Percentiles rank a stretch among this genome's conserved stretches.
phyloP scores from a whole-genome alignment of 371 early-diverging fungal genomes.

The Syncephalis fuscata region DNA sequence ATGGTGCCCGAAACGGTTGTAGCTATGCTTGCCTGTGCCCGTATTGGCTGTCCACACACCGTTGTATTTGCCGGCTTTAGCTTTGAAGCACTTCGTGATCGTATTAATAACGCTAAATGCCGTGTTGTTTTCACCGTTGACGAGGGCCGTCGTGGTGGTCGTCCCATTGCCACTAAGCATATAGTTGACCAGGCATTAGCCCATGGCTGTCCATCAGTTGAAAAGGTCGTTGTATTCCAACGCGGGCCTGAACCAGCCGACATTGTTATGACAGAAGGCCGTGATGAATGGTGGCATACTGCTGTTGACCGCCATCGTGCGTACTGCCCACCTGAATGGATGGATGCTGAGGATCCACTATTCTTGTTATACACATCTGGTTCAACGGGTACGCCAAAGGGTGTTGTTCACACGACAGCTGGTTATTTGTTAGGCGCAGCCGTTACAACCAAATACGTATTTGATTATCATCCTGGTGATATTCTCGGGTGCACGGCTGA shows the following conservation, averaged over 20 bases:
- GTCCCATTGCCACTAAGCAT: constrained; percentile 71
- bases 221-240: constrained; percentile 74
- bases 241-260: constrained; percentile 63
- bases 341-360: constrained; percentile 88
- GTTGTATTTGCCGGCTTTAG: constrained; percentile 94
- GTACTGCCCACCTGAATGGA: constrained; percentile 62
- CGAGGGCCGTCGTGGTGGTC: constrained; percentile 80
- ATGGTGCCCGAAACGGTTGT: constrained; percentile 91
- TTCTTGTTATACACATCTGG: constrained; percentile 96
- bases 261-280: constrained; percentile 35
- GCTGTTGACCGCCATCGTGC: constrained; percentile 51
- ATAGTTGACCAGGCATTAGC: constrained; percentile 78
- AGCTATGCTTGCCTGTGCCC: constrained; percentile 85
- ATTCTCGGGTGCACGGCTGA: constrained; percentile 73
- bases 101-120: constrained; percentile 60
- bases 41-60: constrained; percentile 76
- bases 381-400: constrained; percentile 91
- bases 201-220: constrained; percentile 44
- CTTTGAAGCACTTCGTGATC: constrained; percentile 67
- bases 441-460: constrained; percentile 75
- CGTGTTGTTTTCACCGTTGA: constrained; percentile 70
- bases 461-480: constrained; percentile 76
- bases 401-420: constrained; percentile 80
- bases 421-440: constrained; percentile 89
- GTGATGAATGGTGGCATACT: constrained; percentile 85